Conservation (phyloP, 495 filamentous ascomycete species). For the Aspergillus sclerotioniger region DNA sequence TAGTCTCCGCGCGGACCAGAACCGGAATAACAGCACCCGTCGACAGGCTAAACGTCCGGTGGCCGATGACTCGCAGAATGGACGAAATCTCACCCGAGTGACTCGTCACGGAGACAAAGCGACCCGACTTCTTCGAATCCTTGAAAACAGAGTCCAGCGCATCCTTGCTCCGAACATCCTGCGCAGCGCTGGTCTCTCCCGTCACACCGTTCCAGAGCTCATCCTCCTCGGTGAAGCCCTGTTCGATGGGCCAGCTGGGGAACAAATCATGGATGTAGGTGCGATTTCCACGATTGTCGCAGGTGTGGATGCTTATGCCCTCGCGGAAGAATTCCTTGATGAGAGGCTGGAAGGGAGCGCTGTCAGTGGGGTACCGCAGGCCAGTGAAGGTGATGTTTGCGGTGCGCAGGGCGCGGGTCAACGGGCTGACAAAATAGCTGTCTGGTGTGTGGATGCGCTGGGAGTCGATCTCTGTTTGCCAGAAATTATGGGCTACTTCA, state of each 20-base stretch:
- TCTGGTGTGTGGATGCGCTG: conserved; percentile 62
- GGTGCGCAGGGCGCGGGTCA: conserved; percentile 66
- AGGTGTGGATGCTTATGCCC: conserved; percentile 71
- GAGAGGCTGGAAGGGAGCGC: conserved; percentile 51
- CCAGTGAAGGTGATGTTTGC: conserved; percentile 58
- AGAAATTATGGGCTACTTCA: conserved; percentile 59
- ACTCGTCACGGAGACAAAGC: conserved; percentile 64
- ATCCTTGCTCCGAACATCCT: conserved; percentile 51
- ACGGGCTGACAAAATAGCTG: conserved; percentile 66
- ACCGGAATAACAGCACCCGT: conserved; percentile 73
- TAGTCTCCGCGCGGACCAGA: conserved; percentile 56
- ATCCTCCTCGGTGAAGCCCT: conserved; percentile 61
- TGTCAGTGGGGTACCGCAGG: conserved; percentile 47
- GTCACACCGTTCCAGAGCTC: conserved; percentile 56
- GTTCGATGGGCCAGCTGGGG: conserved; percentile 61
- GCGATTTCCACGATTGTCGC: conserved; percentile 64
- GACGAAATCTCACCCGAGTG: conserved; percentile 66
- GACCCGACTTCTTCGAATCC: conserved; percentile 39
- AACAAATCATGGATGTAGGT: conserved; percentile 56
- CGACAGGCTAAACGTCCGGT: conserved; percentile 56
- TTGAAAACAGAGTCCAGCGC: conserved; percentile 65
- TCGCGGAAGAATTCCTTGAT: conserved; percentile 75
- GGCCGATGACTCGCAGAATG: conserved; percentile 57
- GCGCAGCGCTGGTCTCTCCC: conserved; percentile 53
- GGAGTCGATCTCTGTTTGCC: conserved; percentile 50